phyloP scores from a whole-genome alignment of 129 eudicot species.

The Helianthus tuberosus region DNA sequence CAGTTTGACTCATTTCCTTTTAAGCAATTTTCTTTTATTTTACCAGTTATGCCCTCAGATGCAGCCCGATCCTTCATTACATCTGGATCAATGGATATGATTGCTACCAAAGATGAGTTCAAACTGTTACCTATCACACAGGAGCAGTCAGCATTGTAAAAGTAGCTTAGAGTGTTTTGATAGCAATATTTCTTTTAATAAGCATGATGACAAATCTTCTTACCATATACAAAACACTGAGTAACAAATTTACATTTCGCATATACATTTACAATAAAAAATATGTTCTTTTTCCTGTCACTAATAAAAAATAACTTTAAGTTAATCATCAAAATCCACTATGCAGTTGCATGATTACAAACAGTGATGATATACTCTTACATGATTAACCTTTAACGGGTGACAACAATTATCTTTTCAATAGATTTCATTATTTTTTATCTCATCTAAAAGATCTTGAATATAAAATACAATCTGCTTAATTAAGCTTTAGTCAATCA shows the following conservation, averaged over 20 bases:
- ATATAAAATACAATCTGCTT: too few relatives aligned
- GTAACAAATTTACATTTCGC: slow-evolving; percentile 63
- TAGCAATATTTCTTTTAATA: background rate
- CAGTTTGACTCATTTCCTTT: background rate
- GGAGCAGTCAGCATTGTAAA: slow-evolving; percentile 25
- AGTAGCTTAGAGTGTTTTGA: background rate
- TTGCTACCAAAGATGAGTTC: slow-evolving; percentile 68
- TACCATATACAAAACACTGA: slow-evolving; percentile 84
- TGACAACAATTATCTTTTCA: too few relatives aligned
- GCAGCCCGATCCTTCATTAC: slow-evolving; percentile 75
- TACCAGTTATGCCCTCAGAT: slow-evolving; percentile 52
- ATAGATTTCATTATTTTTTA: too few relatives aligned
- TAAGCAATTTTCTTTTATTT: background rate
- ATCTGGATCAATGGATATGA: slow-evolving; percentile 68
- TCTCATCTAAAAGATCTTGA: too few relatives aligned
- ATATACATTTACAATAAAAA: too few relatives aligned
- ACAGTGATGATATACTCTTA: too few relatives aligned
- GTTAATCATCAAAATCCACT: background rate
- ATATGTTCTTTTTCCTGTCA: slow-evolving; percentile 92
- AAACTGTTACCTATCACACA: slow-evolving; percentile 71
- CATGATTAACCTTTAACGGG: too few relatives aligned
- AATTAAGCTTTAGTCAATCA: too few relatives aligned
- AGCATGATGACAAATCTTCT: slow-evolving; percentile 18
- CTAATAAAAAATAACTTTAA: background rate
- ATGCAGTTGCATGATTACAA: background rate